phyloP scores from a whole-genome alignment of 805 yeast species.

The Pichia paraexigua region DNA sequence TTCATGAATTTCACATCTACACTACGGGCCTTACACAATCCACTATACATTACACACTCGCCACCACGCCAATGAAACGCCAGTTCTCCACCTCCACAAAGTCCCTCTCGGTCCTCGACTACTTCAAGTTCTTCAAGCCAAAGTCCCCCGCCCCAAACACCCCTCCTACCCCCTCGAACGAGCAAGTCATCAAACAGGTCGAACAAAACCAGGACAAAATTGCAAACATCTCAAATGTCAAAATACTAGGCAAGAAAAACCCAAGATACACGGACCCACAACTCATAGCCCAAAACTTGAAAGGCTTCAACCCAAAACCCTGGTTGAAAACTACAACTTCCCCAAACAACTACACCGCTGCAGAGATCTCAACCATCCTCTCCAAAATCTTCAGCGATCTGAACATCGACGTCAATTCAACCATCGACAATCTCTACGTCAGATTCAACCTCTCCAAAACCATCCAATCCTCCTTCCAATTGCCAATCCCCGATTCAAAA shows the following conservation, averaged over 20 bases:
- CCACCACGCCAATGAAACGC: no score
- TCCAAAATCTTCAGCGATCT: constrained; percentile 8
- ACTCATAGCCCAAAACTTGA: constrained; percentile 16
- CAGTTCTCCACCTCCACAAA: constrained; percentile 14
- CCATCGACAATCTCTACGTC: constrained; percentile 32
- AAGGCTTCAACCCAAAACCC: constrained; percentile 23
- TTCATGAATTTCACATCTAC: no score
- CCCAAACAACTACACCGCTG: no score
- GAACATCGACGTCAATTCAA: neutral
- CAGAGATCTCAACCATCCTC: constrained; percentile 15
- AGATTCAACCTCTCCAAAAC: constrained; percentile 44
- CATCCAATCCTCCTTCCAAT: constrained; percentile 41
- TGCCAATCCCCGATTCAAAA: constrained; percentile 45
- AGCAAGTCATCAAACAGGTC: constrained; percentile 25
- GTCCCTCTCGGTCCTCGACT: constrained; percentile 23
- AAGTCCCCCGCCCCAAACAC: constrained; percentile 4
- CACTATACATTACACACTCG: no score
- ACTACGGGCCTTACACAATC: no score
- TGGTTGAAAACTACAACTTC: constrained; percentile 23
- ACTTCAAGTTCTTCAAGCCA: constrained; percentile 26
- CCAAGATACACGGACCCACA: constrained; percentile 20
- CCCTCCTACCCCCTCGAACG: constrained; percentile 13
- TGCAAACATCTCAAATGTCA: constrained; percentile 14
- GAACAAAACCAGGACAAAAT: constrained; percentile 17
- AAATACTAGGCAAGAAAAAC: constrained; percentile 25